Conservation (phyloP, 2,329 filamentous ascomycete genomes). For the Aspergillus viridinutans region DNA sequence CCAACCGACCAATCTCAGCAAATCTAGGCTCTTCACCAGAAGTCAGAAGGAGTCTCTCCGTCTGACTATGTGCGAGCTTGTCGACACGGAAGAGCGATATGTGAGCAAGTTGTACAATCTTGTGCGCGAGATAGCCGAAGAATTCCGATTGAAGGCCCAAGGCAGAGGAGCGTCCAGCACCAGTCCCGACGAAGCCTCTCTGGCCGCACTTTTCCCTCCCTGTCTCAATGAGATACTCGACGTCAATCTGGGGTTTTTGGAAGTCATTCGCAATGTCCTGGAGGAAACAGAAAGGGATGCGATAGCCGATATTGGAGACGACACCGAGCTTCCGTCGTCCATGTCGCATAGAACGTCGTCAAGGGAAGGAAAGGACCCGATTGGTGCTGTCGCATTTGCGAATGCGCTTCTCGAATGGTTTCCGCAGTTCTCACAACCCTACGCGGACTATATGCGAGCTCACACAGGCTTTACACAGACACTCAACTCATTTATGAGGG, state of each 20-base stretch:
- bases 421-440: constrained; percentile 83
- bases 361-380: constrained; percentile 60
- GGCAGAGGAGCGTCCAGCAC: constrained; percentile 56
- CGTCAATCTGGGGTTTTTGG: constrained; percentile 75
- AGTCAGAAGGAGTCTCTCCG: constrained; percentile 80
- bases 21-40: constrained; percentile 70
- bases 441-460: constrained; percentile 86
- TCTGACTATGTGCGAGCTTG: constrained; percentile 82
- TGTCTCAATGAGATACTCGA: constrained; percentile 77
- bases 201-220: constrained; percentile 74
- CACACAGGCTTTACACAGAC: constrained; percentile 83
- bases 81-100: constrained; percentile 93
- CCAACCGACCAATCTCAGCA: constrained; percentile 73
- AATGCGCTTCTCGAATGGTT: constrained; percentile 87
- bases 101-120: constrained; percentile 82
- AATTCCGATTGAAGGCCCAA: constrained; percentile 69
- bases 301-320: constrained; percentile 66
- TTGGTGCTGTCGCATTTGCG: constrained; percentile 72
- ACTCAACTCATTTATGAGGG: constrained; percentile 70
- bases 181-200: constrained; percentile 67
- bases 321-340: constrained; percentile 46
- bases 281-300: constrained; percentile 81
- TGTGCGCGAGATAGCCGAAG: constrained; percentile 72
- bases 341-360: constrained; percentile 44
- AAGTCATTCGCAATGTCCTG: constrained; percentile 69